Conservation (phyloP, 257 asterid species). For the Knoxia roxburghii region DNA sequence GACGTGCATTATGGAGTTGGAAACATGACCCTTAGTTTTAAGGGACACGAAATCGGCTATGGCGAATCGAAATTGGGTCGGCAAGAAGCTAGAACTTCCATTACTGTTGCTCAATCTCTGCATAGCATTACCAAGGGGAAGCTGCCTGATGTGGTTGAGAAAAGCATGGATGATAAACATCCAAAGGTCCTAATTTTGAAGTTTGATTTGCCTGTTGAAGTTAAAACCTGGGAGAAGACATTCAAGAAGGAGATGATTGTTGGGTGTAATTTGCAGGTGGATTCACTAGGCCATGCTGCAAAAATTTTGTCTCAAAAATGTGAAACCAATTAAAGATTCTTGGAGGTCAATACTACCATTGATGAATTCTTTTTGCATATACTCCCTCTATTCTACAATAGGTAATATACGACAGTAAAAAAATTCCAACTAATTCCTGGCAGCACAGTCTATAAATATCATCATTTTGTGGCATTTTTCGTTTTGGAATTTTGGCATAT, state of each 20-base stretch:
- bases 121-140: conserved; percentile 18
- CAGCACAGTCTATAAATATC: too few relatives aligned
- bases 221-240: conserved; percentile 36
- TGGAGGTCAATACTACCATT: too few relatives aligned
- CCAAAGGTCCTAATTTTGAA: conserved; percentile 30
- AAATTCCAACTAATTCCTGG: too few relatives aligned
- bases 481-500: too few relatives aligned
- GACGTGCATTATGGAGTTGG: conserved; percentile 24
- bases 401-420: too few relatives aligned
- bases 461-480: too few relatives aligned
- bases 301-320: conserved; percentile 41
- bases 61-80: conserved; percentile 28
- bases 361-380: too few relatives aligned
- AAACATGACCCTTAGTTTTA: conserved; percentile 21
- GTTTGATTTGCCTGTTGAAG: conserved; percentile 30
- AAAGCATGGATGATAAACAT: conserved; percentile 17
- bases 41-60: conserved; percentile 30
- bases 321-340: conserved; percentile 10
- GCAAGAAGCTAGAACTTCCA: conserved; percentile 7
- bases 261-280: conserved; percentile 46
- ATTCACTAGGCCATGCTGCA: conserved; percentile 21
- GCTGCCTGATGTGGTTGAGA: conserved; percentile 19
- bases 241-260: conserved; percentile 22
- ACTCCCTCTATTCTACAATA: too few relatives aligned
- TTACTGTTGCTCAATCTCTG: conserved; percentile 19